phyloP scores from a whole-genome alignment of 805 yeast genomes.

The Naumovozyma dairenensis region DNA sequence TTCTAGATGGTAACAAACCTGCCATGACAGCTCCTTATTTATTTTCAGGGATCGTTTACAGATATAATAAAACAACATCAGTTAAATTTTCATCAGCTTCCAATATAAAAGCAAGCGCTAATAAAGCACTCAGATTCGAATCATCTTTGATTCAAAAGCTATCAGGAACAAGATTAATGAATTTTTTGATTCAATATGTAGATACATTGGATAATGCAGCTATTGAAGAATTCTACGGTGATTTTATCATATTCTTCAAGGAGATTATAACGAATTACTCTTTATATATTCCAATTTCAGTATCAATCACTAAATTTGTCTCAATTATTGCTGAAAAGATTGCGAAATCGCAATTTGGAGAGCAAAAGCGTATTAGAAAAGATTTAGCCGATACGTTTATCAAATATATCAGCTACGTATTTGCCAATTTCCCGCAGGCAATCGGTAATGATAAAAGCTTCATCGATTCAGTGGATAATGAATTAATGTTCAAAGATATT shows the following conservation, averaged over 20 bases:
- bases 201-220: slow-evolving; percentile 63
- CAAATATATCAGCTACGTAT: slow-evolving; percentile 27
- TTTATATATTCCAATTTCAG: slow-evolving; percentile 39
- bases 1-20: slow-evolving; percentile 77
- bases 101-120: slow-evolving; percentile 3
- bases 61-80: slow-evolving; percentile 17
- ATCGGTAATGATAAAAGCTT: no score
- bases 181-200: slow-evolving; percentile 52
- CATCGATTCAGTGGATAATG: slow-evolving; percentile 11
- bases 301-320: slow-evolving; percentile 44
- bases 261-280: slow-evolving; percentile 42
- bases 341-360: slow-evolving; percentile 50
- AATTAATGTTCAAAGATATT: slow-evolving; percentile 9
- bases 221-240: slow-evolving; percentile 67
- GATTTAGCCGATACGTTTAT: slow-evolving; percentile 41
- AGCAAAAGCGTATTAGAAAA: slow-evolving; percentile 46
- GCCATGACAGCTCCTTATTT: slow-evolving; percentile 62
- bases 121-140: slow-evolving; percentile 13
- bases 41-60: slow-evolving; percentile 31
- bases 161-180: slow-evolving; percentile 35
- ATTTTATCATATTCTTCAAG: slow-evolving; percentile 47
- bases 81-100: slow-evolving; percentile 19
- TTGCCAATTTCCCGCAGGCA: no score
- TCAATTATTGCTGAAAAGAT: slow-evolving; percentile 47
- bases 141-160: slow-evolving; percentile 42